A percentile compares a stretch with the other conserved stretches of the same genome.
phyloP scores from a whole-genome alignment of 768 basidiomycete species.

The Kwoniella pini region DNA sequence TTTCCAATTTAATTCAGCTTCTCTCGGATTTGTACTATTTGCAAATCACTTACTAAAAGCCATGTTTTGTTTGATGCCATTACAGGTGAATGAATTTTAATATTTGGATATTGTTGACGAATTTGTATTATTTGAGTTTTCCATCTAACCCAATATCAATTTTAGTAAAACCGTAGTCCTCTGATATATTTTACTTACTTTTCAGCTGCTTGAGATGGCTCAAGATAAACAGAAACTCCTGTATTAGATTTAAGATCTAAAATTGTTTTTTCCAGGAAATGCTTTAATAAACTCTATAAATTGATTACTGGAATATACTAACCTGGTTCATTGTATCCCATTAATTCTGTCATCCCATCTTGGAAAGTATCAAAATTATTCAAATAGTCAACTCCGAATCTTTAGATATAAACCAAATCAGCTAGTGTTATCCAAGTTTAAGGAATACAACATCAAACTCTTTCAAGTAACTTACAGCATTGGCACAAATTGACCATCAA shows the following conservation, averaged over 20 bases:
- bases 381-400: constrained; percentile 19
- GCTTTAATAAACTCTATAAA: too few species aligned
- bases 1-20: too few species aligned
- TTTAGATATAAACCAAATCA: background rate
- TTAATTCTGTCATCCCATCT: constrained; percentile 24
- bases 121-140: constrained; percentile 11
- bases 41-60: constrained; percentile 30
- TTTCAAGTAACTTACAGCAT: constrained; percentile 38
- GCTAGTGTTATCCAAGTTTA: background rate
- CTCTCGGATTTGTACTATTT: background rate
- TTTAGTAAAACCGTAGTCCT: background rate
- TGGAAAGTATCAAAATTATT: constrained; percentile 14
- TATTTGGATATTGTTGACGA: constrained; percentile 21
- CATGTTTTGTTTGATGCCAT: constrained; percentile 27
- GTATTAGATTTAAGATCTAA: constrained; percentile 14
- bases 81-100: constrained; percentile 29
- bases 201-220: constrained; percentile 17
- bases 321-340: constrained; percentile 44
- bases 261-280: background rate
- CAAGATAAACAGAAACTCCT: constrained; percentile 7
- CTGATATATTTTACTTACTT: background rate
- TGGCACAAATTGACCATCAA: constrained; percentile 43
- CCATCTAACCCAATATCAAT: constrained; percentile 14
- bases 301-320: too few species aligned
- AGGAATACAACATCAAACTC: background rate